Base-by-base conservation (phyloP, 1,139 yeast genomes). In the Yamadazyma sp. region DNA sequence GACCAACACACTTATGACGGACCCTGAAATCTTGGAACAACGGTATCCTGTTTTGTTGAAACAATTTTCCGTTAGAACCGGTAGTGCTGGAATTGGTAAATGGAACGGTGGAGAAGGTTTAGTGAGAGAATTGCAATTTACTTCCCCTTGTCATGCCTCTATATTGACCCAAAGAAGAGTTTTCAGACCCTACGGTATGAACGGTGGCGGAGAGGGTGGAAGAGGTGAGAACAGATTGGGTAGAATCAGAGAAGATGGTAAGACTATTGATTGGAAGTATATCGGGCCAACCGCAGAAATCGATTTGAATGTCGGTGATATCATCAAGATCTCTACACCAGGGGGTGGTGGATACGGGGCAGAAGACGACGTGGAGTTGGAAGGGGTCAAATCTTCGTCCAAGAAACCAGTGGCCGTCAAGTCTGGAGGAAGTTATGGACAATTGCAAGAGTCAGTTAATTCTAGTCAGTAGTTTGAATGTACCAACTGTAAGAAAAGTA, bases 201-300 rank as follows among this genome's bases (percentile, higher is more conserved):
- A 46, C 13, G 59, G 59, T 12, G 59, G 59, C 16, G 65, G 61
- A 7, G 69, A 71, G 37, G 92, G 87, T 4, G 62, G 61, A 13
- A 61, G 76, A 34, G 92, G 92, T 4, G 60, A 68, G 38, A 84
- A 83, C 50, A 50, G 75, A 15, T 80, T 86, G 82, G 53, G 72
- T 13, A 56, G 64, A 42, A 51, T 51, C 17, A 40, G 56, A 53
- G 33, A 47, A 48, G 48, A 57, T 47, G 53, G 52, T 14, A 46
- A 45, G 15, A 51, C 50, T 14, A 45, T 54, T 40, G 42, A 46
- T 37, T 44, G 64, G 57, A 52, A 48, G 29, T 41, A 57, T 54
- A 32, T 54, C 15, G 52, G 54, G 5, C 48, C 59, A 1, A 41
- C 52, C 13, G 58, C 59, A 3, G 56, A 54, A 36, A 51, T 53